Base-by-base conservation (phyloP, 495 filamentous ascomycete genomes). In the Penicillium fimorum region DNA sequence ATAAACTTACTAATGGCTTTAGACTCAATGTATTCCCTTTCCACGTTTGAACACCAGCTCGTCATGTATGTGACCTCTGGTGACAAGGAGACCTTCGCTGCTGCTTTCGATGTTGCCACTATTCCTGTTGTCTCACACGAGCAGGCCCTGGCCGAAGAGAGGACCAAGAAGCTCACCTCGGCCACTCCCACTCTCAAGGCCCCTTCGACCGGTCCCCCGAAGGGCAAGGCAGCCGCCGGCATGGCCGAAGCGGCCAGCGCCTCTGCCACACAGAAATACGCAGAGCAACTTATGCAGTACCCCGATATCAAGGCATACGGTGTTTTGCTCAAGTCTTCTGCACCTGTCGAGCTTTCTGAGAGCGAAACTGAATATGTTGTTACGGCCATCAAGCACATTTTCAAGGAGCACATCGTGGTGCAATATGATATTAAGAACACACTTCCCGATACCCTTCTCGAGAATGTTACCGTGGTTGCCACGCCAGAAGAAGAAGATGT, bases 371-470 rank as follows among this genome's bases (percentile, higher is more conserved):
- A 99, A 74, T 99, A 99, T 62, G 92, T 97, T 45, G 95, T 97
- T 38, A 82, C 81, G 17, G 90, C 90, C 10, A 81, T 97, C 72
- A 99, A 97, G 76, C 95, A 99, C 63, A 87, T 97, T 64, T 97
- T 96, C 85, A 93, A 92, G 72, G 90, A 96, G 67, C 89, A 97
- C 64, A 81, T 97, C 59, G 95, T 99, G 13, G 75, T 99, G 48
- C 95, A 99, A 70, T 97, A 96, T 74, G 90, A 97, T 64, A 85
- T 99, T 70, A 97, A 96, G 79, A 99, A 99, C 76, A 99, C 95
- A 4, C 83, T 99, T 15, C 84, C 89, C 3, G 91, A 92, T 54
- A 93, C 89, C 43, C 82, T 97, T 45, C 78, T 99, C 38, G 87
- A 94, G 63, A 91, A 97, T 47, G 92, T 97, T 35, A 91, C 90